These are phyloP conservation scores for Oryza rufipogon DNA, from an alignment of 176 grass and related monocot species.

Conservation along the genomic window DNA sequence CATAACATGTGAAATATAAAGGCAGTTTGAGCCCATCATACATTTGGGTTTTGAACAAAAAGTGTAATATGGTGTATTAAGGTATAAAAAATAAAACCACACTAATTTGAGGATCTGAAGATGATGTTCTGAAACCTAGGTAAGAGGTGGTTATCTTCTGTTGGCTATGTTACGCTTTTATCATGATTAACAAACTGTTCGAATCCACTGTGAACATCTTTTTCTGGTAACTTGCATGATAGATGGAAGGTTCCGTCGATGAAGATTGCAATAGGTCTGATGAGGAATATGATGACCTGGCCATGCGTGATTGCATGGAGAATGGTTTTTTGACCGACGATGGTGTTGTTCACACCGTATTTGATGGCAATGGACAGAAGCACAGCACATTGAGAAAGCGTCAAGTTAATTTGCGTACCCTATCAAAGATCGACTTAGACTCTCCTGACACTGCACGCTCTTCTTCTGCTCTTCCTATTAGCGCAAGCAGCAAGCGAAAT, in stretches of 20 bases:
- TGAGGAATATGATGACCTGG: constrained; percentile 91
- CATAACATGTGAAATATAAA: not conserved
- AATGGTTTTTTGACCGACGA: constrained; percentile 67
- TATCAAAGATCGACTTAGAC: constrained; percentile 44
- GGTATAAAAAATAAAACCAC: not conserved
- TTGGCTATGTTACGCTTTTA: constrained; percentile 6
- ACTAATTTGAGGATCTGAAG: constrained; percentile 8
- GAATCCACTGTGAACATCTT: not conserved
- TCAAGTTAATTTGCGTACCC: constrained; percentile 43
- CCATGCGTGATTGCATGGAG: constrained; percentile 63
- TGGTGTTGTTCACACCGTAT: constrained; percentile 35
- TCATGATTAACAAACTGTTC: not conserved
- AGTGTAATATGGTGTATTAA: not conserved
- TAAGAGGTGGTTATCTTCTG: not conserved
- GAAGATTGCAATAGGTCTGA: constrained; percentile 84
- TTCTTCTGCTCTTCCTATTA: constrained; percentile 16
- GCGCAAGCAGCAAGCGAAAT: constrained; percentile 21
- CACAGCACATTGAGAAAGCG: constrained; percentile 39
- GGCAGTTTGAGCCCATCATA: not conserved
- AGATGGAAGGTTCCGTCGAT: constrained; percentile 92
- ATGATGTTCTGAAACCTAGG: not conserved
- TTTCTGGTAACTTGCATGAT: constrained; percentile 20
- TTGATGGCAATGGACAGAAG: constrained; percentile 18
- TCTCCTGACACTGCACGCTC: constrained; percentile 43
- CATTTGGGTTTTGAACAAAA: not conserved